Conservation (phyloP, 2,329 filamentous ascomycete species). For the Sclerotinia glacialis region DNA sequence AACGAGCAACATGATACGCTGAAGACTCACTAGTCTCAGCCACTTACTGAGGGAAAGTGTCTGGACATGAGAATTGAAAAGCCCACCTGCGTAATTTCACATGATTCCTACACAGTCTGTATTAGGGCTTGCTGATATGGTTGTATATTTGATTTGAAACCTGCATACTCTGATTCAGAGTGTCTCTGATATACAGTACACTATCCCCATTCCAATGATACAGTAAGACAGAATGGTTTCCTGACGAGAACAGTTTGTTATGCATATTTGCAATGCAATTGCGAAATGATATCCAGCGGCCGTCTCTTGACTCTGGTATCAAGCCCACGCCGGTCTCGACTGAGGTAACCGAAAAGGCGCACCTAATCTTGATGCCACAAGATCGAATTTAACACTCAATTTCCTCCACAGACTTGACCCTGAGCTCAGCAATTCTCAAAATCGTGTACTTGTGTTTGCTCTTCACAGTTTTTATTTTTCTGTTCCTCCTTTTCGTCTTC, state of each 20-base stretch:
- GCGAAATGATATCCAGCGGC: background rate
- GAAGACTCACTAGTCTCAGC: background rate
- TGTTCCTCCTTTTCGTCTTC: conserved; percentile 77
- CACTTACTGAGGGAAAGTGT: background rate
- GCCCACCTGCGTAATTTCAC: conserved; percentile 10
- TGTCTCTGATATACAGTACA: conserved; percentile 20
- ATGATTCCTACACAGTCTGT: background rate
- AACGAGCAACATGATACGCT: background rate
- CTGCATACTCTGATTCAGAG: background rate
- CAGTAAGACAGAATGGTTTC: background rate
- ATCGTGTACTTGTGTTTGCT: conserved; percentile 93
- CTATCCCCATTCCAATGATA: conserved; percentile 1
- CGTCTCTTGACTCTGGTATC: background rate
- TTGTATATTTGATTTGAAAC: background rate
- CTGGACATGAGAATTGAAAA: background rate
- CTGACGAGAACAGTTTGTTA: conserved; percentile 1
- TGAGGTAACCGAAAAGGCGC: background rate
- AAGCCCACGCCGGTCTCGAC: background rate
- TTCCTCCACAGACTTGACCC: conserved; percentile 44
- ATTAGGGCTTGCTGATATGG: background rate
- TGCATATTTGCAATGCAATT: background rate
- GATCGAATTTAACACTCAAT: conserved; percentile 35
- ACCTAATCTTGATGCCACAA: background rate
- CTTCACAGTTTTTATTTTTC: conserved; percentile 69
- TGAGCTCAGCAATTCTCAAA: conserved; percentile 77